Evolutionary conservation across 352 stramenopile species (phyloP).

Genomic region (Globisporangium recalcitrans): DNA sequence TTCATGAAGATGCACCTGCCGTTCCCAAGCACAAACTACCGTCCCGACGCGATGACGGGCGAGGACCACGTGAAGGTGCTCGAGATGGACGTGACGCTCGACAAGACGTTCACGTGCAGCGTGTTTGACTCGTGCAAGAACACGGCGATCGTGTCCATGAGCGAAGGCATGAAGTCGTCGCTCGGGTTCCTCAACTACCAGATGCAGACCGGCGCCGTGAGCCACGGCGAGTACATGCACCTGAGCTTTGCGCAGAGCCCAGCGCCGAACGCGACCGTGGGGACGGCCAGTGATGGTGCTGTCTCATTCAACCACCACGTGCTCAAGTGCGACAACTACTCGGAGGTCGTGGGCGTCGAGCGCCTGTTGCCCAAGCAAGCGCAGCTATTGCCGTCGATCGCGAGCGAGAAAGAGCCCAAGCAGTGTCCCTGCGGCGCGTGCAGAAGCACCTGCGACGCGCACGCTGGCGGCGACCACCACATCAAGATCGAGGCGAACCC

Average conservation of each 20-base stretch:
- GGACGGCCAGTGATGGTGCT: not conserved
- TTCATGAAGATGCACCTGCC: slow-evolving; percentile 68
- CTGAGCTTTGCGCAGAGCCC: slow-evolving; percentile 51
- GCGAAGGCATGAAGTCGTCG: slow-evolving; percentile 73
- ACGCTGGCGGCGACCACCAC: slow-evolving; percentile 23
- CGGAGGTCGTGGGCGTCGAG: slow-evolving; percentile 32
- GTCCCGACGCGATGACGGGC: slow-evolving; percentile 68
- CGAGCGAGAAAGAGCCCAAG: slow-evolving; percentile 36
- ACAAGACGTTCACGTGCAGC: slow-evolving; percentile 63
- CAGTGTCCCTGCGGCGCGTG: slow-evolving; percentile 77
- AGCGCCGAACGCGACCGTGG: not conserved
- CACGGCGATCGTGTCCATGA: slow-evolving; percentile 71
- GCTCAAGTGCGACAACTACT: slow-evolving; percentile 78
- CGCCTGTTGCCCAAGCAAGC: slow-evolving; percentile 55
- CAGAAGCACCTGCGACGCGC: slow-evolving; percentile 56
- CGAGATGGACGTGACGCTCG: slow-evolving; percentile 70
- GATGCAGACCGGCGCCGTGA: slow-evolving; percentile 81
- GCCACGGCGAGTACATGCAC: slow-evolving; percentile 85
- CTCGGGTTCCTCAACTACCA: slow-evolving; percentile 88
- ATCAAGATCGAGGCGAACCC: slow-evolving; percentile 59
- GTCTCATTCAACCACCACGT: slow-evolving; percentile 50
- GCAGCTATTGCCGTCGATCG: slow-evolving; percentile 63
- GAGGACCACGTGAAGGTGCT: slow-evolving; percentile 74
- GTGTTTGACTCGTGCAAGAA: slow-evolving; percentile 87
- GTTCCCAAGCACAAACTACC: slow-evolving; percentile 67